Evolutionary conservation across 208 protist genomes (phyloP), one percentile per base, ranked within the genome.

Genomic region (Acanthamoeba rhysodes): DNA sequence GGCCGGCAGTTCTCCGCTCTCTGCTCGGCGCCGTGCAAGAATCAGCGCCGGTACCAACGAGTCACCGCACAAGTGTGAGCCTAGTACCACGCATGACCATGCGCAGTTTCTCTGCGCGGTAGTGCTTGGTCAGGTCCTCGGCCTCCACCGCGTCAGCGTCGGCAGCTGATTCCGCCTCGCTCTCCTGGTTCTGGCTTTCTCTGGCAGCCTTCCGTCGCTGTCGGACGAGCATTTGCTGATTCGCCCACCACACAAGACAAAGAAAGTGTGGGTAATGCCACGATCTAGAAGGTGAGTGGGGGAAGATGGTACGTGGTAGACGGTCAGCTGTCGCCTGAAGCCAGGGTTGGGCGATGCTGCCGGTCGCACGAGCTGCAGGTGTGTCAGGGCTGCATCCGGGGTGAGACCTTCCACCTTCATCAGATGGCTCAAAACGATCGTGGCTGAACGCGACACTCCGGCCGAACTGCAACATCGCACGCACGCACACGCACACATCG

Each of bases 121-220:
- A 80, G 72, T 80, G 72, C 10, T 80, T 80, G 72, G 72, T 80
- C 24, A 80, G 72, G 72, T 80, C 72, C 8, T 45, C 34, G 12
- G 37, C 72, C 29, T 27, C 37, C 4, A 50, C 37, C 32, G 9
- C 12, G 18, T 24, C 24, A 29, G 45, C 16, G 4, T 45, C 22
- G 32, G 5, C 41, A 2, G 68, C n/a, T 1, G 57, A 64, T 3
- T 16, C 57, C 57, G 4, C 4, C 20, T 64, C 57, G 57, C 22
- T 64, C 57, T 64, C 57, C 22, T 64, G 57, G 20, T 41, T 16
- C 22, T 59, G 53, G 53, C 53, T 59, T 22, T 14, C 53, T 12
- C 72, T 37, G 29, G 72, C 32, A 0, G 24, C 72, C 9, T 80
- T 80, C 14, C 72, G 24, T 45, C 32, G 72, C 72, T 80, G 72